Evolutionary conservation across 2,329 filamentous ascomycete genomes (phyloP), one percentile per base, ranked within the genome.

Genomic region (Gnomoniopsis sp.): DNA sequence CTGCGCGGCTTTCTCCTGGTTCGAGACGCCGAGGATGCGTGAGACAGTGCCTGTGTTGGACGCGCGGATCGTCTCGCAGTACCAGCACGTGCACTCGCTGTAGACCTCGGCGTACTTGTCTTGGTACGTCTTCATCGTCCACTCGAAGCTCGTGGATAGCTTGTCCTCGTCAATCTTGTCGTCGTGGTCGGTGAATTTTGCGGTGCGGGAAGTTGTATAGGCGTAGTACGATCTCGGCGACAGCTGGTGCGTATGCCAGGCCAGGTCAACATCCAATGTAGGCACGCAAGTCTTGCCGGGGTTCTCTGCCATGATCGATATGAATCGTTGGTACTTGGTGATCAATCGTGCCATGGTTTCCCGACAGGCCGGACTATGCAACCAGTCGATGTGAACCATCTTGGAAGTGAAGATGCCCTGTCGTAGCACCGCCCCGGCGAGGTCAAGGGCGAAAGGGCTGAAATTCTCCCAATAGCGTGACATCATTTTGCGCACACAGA

Each of bases 211-310:
- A 1, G 79, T 68, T 1, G 83, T 87, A 68, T 82, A 87, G 2
- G 69, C 60, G 65, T 84, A 88, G 72, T 95, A 95, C 3, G 75
- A 67, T 2, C 69, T 66, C 0, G 90, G 88, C 10, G 76, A 82
- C 3, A 93, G 82, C 69, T 93, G 88, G 66, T 93, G 89, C 0
- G 89, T 93, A 69, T 96, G 91, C 88, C 89, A 92, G 0, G 83
- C 88, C 0, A 92, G 75, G 67, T 92, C 89, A 6, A 92, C 79
- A 63, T 92, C 89, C 0, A 91, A 76, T 0, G 88, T 92, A 0
- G 89, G 89, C 0, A 92, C 88, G 0, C 78, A 82, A 15, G 82
- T 74, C 3, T 79, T 69, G 0, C 61, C 64, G 0, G 78, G 77
- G 47, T 84, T 65, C 0, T 67, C 61, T 1, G 71, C 70, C 70